Evolutionary conservation across 139 green algal genomes (phyloP).

Genomic region (Chlamydomonas asymmetrica): DNA sequence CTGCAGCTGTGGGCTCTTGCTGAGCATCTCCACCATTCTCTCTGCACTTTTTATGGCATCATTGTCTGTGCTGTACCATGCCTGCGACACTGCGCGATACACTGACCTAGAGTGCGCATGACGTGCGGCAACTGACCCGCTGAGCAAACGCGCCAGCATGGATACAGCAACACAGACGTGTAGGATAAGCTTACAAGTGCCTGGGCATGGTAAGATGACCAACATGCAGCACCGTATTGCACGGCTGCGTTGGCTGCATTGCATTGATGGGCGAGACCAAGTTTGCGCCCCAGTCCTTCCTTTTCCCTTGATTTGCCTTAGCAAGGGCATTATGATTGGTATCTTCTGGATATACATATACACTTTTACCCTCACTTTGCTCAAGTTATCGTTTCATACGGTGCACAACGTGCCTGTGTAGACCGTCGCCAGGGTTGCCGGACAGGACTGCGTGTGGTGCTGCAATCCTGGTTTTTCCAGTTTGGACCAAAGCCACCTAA

Average conservation of each 20-base stretch:
- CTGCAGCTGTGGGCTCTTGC: constrained; percentile 5
- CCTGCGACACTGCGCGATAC: neutral
- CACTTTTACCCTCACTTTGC: too few relatives aligned
- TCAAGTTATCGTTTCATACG: too few relatives aligned
- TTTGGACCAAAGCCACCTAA: too few relatives aligned
- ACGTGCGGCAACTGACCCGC: neutral
- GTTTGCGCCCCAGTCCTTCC: too few relatives aligned
- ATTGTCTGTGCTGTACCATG: neutral
- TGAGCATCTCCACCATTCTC: constrained; percentile 31
- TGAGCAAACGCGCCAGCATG: neutral
- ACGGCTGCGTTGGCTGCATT: too few relatives aligned
- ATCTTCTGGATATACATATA: constrained; percentile 15
- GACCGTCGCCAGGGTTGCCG: too few relatives aligned
- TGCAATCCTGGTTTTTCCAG: too few relatives aligned
- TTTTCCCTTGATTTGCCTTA: too few relatives aligned
- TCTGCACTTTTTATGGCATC: constrained; percentile 18
- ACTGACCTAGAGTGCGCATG: neutral
- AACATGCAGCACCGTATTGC: neutral
- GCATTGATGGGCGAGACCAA: too few relatives aligned
- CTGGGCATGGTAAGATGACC: neutral
- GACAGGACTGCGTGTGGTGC: too few relatives aligned
- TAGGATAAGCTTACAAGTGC: neutral
- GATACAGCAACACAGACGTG: neutral
- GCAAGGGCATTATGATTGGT: neutral
- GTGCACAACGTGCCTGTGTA: too few relatives aligned